Evolutionary conservation across 2,329 filamentous ascomycete genomes (phyloP).

Genomic region (Fusarium begoniae): DNA sequence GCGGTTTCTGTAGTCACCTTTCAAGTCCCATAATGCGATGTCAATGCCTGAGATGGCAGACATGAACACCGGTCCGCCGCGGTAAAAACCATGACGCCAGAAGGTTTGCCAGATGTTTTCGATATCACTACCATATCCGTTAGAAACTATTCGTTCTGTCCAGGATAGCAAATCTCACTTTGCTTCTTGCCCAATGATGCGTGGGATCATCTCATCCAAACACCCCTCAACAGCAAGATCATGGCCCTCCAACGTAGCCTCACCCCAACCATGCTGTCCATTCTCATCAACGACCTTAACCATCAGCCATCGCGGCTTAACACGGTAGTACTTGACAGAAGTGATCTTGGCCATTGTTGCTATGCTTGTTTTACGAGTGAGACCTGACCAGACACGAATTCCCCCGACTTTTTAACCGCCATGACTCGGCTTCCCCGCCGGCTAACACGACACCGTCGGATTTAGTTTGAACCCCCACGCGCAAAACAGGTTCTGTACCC

Average conservation of each 20-base stretch:
- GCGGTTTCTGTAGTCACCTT: conserved; percentile 51
- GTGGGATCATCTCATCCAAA: conserved; percentile 70
- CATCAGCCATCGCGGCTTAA: conserved; percentile 80
- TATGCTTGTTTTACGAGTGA: too few relatives aligned
- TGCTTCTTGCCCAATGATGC: conserved; percentile 73
- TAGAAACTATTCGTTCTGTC: fast-evolving
- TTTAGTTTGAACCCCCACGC: conserved; percentile 8
- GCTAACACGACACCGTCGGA: neutral
- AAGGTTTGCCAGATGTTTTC: conserved; percentile 83
- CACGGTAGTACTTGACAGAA: conserved; percentile 75
- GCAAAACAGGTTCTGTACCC: neutral
- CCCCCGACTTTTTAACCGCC: neutral
- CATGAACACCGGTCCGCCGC: conserved; percentile 83
- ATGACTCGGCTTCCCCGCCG: neutral
- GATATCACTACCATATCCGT: conserved; percentile 65
- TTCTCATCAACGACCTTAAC: conserved; percentile 77
- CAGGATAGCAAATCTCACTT: conserved; percentile 58
- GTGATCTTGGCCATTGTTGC: conserved; percentile 46
- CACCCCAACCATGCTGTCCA: conserved; percentile 75
- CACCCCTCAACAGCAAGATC: conserved; percentile 78
- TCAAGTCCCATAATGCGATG: conserved; percentile 83
- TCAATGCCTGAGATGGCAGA: conserved; percentile 80
- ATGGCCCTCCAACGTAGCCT: conserved; percentile 78
- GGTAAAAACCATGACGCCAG: conserved; percentile 78
- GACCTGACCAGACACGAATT: neutral